Base-by-base conservation (phyloP, 495 filamentous ascomycete genomes). In the Apodospora peruviana region DNA sequence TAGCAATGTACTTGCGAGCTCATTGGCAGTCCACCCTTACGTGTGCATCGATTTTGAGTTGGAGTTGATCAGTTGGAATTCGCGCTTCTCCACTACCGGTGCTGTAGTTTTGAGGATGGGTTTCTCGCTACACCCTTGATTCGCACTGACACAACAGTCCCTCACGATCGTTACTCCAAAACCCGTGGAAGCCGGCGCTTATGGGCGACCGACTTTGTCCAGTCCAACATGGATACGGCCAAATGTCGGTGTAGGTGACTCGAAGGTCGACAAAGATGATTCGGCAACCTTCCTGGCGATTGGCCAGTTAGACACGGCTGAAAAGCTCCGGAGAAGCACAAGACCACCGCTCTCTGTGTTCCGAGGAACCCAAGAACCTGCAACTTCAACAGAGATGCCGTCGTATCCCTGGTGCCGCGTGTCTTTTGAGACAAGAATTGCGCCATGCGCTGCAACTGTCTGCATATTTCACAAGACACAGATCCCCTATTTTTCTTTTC, bases 171-270 rank as follows among this genome's bases (percentile, higher is more conserved):
- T 46, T 20, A 27, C 34, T 19, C 27, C 7, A 32, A 32, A 14
- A 2, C 17, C 17, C 21, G 18, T 2, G n/a, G 23, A 22, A 14
- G 8, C 16, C 18, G 16, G 36, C 36, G 9, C 36, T 32, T 5
- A 12, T 7, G 9, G 9, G 9, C 36, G 16, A 5, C 36, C 36
- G 5, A 17, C 20, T 14, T n/a, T 5, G 5, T 4, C n/a, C 29
- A 16, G 16, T 17, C 16, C 17, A 19, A 44, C 2, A 37, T n/a
- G n/a, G n/a, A 39, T 17, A 24, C 20, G 17, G 32, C 40, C 18
- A 50, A 50, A 50, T 44, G 40, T 44, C 40, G 48, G 40, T 50
- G 32, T 37, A 23, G 18, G 43, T 48, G 38, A 48, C 14, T 42
- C 14, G 19, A 11, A 12, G 29, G 23, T 40, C 44, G 16, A 12